Evolutionary conservation across 208 protist genomes (phyloP).

Genomic region (Crithidia brevicula): DNA sequence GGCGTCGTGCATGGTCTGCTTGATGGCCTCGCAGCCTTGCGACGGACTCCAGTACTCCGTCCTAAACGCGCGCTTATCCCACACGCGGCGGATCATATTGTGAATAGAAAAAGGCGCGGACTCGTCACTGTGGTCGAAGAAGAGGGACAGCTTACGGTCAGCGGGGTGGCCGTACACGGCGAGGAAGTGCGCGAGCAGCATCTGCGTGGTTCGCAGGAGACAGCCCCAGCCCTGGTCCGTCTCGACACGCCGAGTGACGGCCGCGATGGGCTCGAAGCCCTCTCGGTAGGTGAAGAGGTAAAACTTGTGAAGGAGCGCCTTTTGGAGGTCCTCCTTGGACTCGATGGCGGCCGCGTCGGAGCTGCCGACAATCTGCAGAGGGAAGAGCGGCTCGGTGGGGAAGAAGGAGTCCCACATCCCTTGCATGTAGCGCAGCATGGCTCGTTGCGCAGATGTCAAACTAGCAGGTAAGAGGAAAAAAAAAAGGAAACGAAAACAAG

Average conservation of each 20-base stretch:
- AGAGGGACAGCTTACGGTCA: constrained; percentile 47
- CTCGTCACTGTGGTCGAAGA: constrained; percentile 46
- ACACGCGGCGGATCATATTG: constrained; percentile 57
- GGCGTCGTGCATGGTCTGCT: constrained; percentile 51
- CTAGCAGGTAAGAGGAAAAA: not conserved
- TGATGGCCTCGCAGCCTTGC: constrained; percentile 75
- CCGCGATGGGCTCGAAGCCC: constrained; percentile 53
- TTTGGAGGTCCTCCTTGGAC: constrained; percentile 47
- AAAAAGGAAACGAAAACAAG: constrained; percentile 13
- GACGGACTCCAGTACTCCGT: constrained; percentile 79
- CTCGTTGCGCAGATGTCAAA: not conserved
- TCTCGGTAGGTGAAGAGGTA: constrained; percentile 77
- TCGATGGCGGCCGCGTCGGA: constrained; percentile 17
- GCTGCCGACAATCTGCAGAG: constrained; percentile 42
- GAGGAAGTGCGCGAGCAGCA: constrained; percentile 82
- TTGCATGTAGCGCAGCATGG: constrained; percentile 39
- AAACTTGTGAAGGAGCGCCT: constrained; percentile 42
- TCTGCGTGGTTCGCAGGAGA: constrained; percentile 77
- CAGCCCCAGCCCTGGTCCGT: constrained; percentile 87
- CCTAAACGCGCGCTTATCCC: constrained; percentile 40
- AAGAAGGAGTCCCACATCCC: constrained; percentile 46
- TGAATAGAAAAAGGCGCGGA: constrained; percentile 69
- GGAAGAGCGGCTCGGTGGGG: constrained; percentile 35
- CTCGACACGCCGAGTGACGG: constrained; percentile 29
- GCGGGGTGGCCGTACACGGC: constrained; percentile 32